These are phyloP conservation scores for Phytophthora idaei DNA, from an alignment of 352 stramenopile genomes.

Conservation along the genomic window DNA sequence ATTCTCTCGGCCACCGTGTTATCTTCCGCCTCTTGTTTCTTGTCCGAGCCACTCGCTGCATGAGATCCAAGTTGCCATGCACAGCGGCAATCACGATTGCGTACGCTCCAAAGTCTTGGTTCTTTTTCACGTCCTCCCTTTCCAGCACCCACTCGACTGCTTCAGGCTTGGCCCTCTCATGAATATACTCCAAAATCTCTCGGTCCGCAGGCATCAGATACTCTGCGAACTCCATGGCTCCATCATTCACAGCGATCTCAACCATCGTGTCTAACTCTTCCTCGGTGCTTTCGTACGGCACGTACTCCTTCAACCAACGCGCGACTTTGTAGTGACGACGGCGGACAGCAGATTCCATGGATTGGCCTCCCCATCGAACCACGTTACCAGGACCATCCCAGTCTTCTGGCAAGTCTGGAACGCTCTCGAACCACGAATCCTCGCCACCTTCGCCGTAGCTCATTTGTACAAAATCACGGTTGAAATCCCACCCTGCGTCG, in stretches of 20 bases:
- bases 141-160: conserved; percentile 1
- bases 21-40: neutral
- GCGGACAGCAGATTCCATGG: neutral
- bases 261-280: neutral
- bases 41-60: neutral
- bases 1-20: neutral
- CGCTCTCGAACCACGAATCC: conserved; percentile 1
- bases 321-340: neutral
- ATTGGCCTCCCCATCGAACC: neutral
- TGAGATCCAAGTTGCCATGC: neutral
- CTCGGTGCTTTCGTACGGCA: neutral
- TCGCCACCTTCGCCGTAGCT: neutral
- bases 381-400: conserved; percentile 2
- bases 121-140: neutral
- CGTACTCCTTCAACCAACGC: neutral
- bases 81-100: neutral
- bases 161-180: neutral
- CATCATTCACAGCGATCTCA: neutral
- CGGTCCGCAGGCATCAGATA: conserved; percentile 1
- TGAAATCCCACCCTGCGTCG: conserved; percentile 2
- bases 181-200: neutral
- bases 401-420: neutral
- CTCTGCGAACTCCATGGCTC: conserved; percentile 4
- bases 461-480: neutral
- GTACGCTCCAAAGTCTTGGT: conserved; percentile 1